phyloP scores from a whole-genome alignment of 345 rosid species.

The Kandelia obovata region DNA sequence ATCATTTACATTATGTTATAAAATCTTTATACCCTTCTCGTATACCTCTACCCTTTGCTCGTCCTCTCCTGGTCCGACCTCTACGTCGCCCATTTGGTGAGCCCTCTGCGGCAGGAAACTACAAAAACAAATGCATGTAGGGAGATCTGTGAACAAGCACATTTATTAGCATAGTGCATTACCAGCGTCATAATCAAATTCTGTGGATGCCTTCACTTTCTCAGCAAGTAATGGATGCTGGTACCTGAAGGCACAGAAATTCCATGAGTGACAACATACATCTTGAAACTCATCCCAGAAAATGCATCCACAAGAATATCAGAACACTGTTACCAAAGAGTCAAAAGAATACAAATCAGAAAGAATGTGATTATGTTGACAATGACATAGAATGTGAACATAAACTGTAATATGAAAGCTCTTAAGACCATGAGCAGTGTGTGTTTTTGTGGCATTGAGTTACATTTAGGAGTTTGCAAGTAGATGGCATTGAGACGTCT shows the following conservation, averaged over 20 bases:
- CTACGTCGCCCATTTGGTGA: slow-evolving; percentile 29
- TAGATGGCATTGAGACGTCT: slow-evolving; percentile 61
- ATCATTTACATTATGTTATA: neutral
- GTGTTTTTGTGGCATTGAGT: too few relatives aligned
- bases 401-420: too few relatives aligned
- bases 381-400: too few relatives aligned
- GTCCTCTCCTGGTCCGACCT: slow-evolving; percentile 31
- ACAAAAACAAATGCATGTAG: neutral
- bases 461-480: neutral
- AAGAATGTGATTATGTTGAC: too few relatives aligned
- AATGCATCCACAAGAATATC: too few relatives aligned
- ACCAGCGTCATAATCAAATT: slow-evolving; percentile 33
- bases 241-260: slow-evolving; percentile 17
- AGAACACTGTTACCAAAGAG: too few relatives aligned
- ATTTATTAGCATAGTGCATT: neutral
- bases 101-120: slow-evolving; percentile 19
- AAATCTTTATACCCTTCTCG: neutral
- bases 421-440: too few relatives aligned
- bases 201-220: slow-evolving; percentile 26
- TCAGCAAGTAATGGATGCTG: slow-evolving; percentile 29
- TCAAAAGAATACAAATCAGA: too few relatives aligned
- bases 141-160: neutral
- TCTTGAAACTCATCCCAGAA: neutral
- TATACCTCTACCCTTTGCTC: slow-evolving; percentile 28
- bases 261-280: neutral